Base-by-base conservation (phyloP, 768 basidiomycete species). In the Grammothele lineata region DNA sequence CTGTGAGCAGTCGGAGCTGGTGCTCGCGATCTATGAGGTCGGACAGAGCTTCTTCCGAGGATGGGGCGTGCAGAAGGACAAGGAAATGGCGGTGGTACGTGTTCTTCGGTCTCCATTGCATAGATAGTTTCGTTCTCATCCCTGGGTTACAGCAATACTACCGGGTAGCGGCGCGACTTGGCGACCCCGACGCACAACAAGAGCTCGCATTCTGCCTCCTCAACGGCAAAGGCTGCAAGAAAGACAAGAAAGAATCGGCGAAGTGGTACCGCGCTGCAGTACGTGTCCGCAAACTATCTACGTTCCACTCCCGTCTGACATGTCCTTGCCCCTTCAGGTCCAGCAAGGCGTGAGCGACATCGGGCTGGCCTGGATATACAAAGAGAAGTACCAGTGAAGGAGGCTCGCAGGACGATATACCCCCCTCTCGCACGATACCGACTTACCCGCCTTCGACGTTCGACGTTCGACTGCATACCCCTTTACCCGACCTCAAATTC, bases 21-120 rank as follows among this genome's bases (percentile, higher is more conserved):
- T 92, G 17, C 72, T 94, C 18, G 90, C 92, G 0, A 87, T 94
- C 37, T 90, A 92, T 60, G 92, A 94, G 66, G 89, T 94, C 4
- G 92, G 89, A 1, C 88, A 91, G 64, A 92, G 89, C 61, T 95
- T 92, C 66, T 88, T 87, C 62, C 88, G 91, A 42, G 92, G 92
- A 1, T 94, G 92, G 91, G 92, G 92, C 7, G 83, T 91, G 11
- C 61, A 68, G 23, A 89, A 90, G 62, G 89, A 94, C 65, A 84
- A 87, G 69, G 89, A 86, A 73, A 90, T 93, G 88, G 89, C 79
- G 5, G 82, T 91, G 21, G 86, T 88, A 62, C 46, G 85, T 76
- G 38, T 48, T 19, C n/a, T n/a, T n/a, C n/a, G n/a, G n/a, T n/a
- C n/a, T 12, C 45, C 25, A 21, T 21, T 43, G 23, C 40, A 25